Evolutionary conservation across 2,329 filamentous ascomycete genomes (phyloP), one percentile per base, ranked within the genome.

Genomic region (Nemania diffusa): DNA sequence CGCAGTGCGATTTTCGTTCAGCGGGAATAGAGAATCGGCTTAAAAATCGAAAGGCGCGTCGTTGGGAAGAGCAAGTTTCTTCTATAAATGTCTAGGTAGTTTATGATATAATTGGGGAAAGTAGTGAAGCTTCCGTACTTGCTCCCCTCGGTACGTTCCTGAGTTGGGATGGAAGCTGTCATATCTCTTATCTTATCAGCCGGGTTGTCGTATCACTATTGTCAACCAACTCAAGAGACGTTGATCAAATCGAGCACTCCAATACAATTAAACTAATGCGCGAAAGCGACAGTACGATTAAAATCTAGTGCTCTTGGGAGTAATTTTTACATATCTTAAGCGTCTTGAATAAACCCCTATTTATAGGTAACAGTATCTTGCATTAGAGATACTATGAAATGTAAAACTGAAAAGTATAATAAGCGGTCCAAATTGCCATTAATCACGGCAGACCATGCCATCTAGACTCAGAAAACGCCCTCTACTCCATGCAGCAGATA

Each of bases 131-230:
- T 26, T 50, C 20, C n/a, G n/a, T n/a, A n/a, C n/a, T n/a, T n/a
- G n/a, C n/a, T n/a, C n/a, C n/a, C n/a, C n/a, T n/a, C n/a, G n/a
- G n/a, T n/a, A n/a, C n/a, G n/a, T n/a, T n/a, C n/a, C n/a, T n/a
- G n/a, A n/a, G n/a, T n/a, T n/a, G n/a, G n/a, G n/a, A n/a, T n/a
- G n/a, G n/a, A n/a, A n/a, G n/a, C n/a, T n/a, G n/a, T n/a, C n/a
- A 11, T 24, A 58, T 13, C 32, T 32, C 57, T 68, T 68, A 68
- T 68, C 65, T 68, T 68, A 68, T 68, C 65, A 37, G 48, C 11
- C 59, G 4, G 26, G n/a, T 27, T 27, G 11, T 37, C 11, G 15
- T 40, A 40, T 15, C 5, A 13, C 15, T 13, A 40, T 40, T 32
- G 29, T 32, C 29, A 9, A 5, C 9, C 29, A 32, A 32, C 29